A percentile compares a stretch with the other conserved stretches of the same genome.
phyloP scores from a whole-genome alignment of 2,329 filamentous ascomycete species.

The Bipolaris bicolor region DNA sequence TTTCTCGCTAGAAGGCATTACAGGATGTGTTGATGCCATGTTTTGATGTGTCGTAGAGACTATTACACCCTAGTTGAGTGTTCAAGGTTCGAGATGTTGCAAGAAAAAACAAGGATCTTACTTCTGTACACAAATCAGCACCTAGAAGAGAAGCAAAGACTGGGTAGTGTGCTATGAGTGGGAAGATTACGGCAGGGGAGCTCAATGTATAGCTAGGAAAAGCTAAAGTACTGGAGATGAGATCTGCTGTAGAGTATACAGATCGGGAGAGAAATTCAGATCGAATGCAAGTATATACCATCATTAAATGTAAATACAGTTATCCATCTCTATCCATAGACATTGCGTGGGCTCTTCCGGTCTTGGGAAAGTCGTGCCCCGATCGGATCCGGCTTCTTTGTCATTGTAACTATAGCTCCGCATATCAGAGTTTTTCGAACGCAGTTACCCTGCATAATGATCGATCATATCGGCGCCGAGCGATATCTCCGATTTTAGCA shows the following conservation, averaged over 20 bases:
- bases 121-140: background rate
- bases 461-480: background rate
- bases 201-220: background rate
- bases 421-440: background rate
- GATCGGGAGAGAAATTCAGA: background rate
- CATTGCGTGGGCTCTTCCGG: background rate
- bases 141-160: no score
- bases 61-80: background rate
- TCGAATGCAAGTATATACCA: background rate
- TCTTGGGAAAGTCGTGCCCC: background rate
- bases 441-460: background rate
- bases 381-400: background rate
- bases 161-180: background rate
- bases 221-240: background rate
- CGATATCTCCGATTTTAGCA: background rate
- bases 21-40: background rate
- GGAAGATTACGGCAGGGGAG: background rate
- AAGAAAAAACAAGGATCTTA: background rate
- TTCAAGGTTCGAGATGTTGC: background rate
- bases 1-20: slow-evolving; percentile 20
- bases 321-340: background rate
- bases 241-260: background rate
- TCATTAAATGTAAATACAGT: background rate
- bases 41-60: background rate
- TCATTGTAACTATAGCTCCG: background rate